A percentile compares a stretch with the other conserved stretches of the same genome.
phyloP scores from a whole-genome alignment of 1,139 yeast genomes.

The Candida gigantensis region DNA sequence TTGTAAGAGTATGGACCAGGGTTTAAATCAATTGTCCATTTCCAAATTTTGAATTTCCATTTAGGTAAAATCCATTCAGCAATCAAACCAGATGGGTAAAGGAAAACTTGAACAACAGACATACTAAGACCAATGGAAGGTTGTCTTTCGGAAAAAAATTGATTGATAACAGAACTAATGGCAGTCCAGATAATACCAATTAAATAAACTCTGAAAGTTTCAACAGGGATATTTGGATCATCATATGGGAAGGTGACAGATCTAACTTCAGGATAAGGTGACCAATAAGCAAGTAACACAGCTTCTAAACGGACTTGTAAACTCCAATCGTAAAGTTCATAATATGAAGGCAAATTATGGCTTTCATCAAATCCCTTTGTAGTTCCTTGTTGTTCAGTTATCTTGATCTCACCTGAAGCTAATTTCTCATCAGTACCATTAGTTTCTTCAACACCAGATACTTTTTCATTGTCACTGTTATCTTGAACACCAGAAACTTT shows the following conservation, averaged over 20 bases:
- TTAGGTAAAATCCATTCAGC: constrained; percentile 23
- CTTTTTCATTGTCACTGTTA: too few species aligned
- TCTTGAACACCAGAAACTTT: too few species aligned
- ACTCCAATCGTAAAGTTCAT: constrained; percentile 22
- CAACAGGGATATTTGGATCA: constrained; percentile 51
- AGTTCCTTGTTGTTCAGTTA: not conserved
- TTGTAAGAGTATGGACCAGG: constrained; percentile 31
- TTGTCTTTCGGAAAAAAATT: too few species aligned
- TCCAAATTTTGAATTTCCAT: constrained; percentile 14
- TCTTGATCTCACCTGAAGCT: not conserved
- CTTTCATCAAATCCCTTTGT: too few species aligned
- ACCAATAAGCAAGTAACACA: constrained; percentile 50
- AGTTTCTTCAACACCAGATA: too few species aligned
- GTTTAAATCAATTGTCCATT: constrained; percentile 19
- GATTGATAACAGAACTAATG: too few species aligned
- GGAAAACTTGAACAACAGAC: too few species aligned
- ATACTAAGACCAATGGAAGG: too few species aligned
- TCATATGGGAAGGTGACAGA: constrained; percentile 57
- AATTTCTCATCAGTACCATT: too few species aligned
- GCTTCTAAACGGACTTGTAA: constrained; percentile 44
- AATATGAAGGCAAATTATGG: not conserved
- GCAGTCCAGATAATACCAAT: constrained; percentile 55
- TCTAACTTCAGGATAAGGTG: constrained; percentile 69
- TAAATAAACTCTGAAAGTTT: constrained; percentile 56
- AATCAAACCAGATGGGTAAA: constrained; percentile 23